Evolutionary conservation across 1,139 yeast species (phyloP).

Genomic region (Eremothecium cymbalariae): DNA sequence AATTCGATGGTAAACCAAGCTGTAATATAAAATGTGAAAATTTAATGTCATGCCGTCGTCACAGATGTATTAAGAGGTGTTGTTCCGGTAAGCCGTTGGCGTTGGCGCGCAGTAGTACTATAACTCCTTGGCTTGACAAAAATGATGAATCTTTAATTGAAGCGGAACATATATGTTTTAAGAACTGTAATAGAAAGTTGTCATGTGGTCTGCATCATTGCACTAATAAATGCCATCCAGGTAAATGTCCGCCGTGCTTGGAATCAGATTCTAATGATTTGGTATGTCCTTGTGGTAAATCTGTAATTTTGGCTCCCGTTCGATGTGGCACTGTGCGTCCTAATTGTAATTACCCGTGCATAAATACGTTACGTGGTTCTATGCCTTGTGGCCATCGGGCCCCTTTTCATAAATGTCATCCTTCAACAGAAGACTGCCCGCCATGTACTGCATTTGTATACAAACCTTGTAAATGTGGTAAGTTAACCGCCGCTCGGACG

Average conservation of each 20-base stretch:
- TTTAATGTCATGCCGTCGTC: conserved; percentile 71
- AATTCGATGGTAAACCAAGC: conserved; percentile 46
- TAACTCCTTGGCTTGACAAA: conserved; percentile 34
- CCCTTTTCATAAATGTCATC: conserved; percentile 72
- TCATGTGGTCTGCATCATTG: conserved; percentile 72
- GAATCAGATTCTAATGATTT: conserved; percentile 79
- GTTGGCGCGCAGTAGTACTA: conserved; percentile 45
- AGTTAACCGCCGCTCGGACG: conserved; percentile 44
- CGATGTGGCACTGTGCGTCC: conserved; percentile 76
- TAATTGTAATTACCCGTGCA: conserved; percentile 62
- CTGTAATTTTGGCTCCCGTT: conserved; percentile 76
- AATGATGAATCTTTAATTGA: conserved; percentile 56
- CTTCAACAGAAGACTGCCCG: conserved; percentile 56
- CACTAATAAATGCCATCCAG: conserved; percentile 69
- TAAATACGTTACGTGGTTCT: conserved; percentile 34
- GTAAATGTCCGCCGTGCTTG: conserved; percentile 76
- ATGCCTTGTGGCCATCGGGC: conserved; percentile 68
- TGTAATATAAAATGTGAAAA: conserved; percentile 76
- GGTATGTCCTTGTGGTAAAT: conserved; percentile 77
- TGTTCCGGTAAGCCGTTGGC: conserved; percentile 64
- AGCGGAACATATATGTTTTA: conserved; percentile 69
- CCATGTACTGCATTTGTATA: conserved; percentile 64
- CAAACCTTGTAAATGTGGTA: conserved; percentile 67
- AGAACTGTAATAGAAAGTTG: conserved; percentile 56
- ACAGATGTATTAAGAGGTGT: conserved; percentile 61